Percentiles rank a stretch among this genome's conserved stretches.
These are phyloP conservation scores for Pleurotus tuoliensis DNA, from an alignment of 768 basidiomycete genomes.

Conservation along the genomic window DNA sequence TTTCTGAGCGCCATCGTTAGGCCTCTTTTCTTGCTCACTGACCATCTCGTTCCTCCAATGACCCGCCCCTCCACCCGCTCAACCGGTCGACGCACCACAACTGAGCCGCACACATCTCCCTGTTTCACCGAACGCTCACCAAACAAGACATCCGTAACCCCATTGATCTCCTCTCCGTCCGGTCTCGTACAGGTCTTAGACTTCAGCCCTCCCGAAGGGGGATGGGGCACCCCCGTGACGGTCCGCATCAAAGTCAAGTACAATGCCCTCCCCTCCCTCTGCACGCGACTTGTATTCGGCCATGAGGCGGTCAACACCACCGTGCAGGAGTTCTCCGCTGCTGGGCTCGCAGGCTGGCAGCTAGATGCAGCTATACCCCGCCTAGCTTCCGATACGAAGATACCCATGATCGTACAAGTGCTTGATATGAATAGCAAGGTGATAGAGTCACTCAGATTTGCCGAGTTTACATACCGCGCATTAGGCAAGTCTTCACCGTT, in stretches of 20 bases:
- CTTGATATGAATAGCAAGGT: conserved; percentile 49
- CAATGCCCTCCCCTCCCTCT: conserved; percentile 46
- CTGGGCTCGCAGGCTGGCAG: conserved; percentile 55
- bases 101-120: conserved; percentile 3
- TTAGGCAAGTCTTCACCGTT: conserved; percentile 28
- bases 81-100: neutral
- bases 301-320: conserved; percentile 62
- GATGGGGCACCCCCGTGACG: conserved; percentile 57
- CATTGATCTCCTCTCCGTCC: conserved; percentile 40
- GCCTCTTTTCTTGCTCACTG: neutral
- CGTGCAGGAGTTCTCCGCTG: conserved; percentile 49
- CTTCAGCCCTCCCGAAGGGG: conserved; percentile 63
- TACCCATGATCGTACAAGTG: conserved; percentile 60
- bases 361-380: conserved; percentile 61
- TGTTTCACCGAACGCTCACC: conserved; percentile 4
- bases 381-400: conserved; percentile 41
- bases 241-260: conserved; percentile 60
- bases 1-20: too few species aligned
- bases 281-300: conserved; percentile 74
- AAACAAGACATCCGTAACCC: conserved; percentile 12
- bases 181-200: conserved; percentile 63
- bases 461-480: conserved; percentile 64
- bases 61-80: neutral
- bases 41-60: neutral
- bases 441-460: conserved; percentile 66